Evolutionary conservation across 73 alveolate genomes (phyloP).

Genomic region (Paramecium tetraurelia): DNA sequence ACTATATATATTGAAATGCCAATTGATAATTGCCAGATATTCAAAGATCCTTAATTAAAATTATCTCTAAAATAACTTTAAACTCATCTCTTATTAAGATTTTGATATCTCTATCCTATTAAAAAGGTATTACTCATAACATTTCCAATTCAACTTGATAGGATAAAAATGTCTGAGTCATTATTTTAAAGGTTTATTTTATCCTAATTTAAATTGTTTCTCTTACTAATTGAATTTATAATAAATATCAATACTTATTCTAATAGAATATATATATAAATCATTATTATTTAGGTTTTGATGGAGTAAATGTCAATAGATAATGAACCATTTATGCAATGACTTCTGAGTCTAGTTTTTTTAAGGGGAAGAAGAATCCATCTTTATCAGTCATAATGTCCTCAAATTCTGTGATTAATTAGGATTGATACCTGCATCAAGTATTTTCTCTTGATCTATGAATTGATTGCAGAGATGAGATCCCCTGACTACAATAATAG

Average conservation of each 20-base stretch:
- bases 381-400: conserved; percentile 40
- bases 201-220: too few relatives aligned
- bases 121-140: too few relatives aligned
- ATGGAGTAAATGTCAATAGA: conserved; percentile 52
- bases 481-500: conserved; percentile 56
- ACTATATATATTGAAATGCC: neutral
- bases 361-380: conserved; percentile 37
- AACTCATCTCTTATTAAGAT: too few relatives aligned
- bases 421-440: neutral
- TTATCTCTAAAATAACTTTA: too few relatives aligned
- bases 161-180: too few relatives aligned
- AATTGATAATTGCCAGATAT: neutral
- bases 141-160: too few relatives aligned
- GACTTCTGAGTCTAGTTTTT: conserved; percentile 50
- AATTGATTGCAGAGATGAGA: conserved; percentile 41
- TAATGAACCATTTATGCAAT: conserved; percentile 52
- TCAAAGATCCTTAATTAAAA: neutral
- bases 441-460: neutral
- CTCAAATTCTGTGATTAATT: neutral
- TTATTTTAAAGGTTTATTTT: too few relatives aligned
- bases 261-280: neutral
- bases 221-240: too few relatives aligned
- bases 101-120: too few relatives aligned
- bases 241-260: neutral
- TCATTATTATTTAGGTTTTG: neutral